Conservation (phyloP, 352 stramenopile genomes). For the Pythium monospermum region DNA sequence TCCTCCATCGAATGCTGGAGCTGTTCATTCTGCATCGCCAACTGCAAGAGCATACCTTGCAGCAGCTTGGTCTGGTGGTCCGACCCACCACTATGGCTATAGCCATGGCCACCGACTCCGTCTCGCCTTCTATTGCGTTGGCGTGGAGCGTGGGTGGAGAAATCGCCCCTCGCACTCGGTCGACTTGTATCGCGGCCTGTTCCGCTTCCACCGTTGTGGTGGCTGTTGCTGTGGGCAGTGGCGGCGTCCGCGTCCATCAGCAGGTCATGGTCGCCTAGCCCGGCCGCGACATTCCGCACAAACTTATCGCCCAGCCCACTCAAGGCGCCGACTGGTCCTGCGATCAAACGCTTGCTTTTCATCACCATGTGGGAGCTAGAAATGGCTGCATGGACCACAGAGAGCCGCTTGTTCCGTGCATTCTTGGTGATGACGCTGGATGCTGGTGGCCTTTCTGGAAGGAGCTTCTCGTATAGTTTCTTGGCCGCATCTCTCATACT, state of each 20-base stretch:
- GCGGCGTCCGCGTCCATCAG: neutral
- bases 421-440: too few relatives aligned
- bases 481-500: neutral
- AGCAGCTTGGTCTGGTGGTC: conserved; percentile 31
- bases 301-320: conserved; percentile 20
- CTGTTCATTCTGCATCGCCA: conserved; percentile 50
- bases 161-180: too few relatives aligned
- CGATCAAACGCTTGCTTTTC: conserved; percentile 20
- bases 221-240: neutral
- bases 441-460: too few relatives aligned
- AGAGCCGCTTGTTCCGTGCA: conserved; percentile 9
- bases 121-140: neutral
- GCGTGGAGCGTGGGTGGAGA: too few relatives aligned
- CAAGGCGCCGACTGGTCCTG: conserved; percentile 17
- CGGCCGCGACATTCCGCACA: conserved; percentile 16
- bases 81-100: too few relatives aligned
- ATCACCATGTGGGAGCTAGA: conserved; percentile 10
- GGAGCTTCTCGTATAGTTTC: neutral
- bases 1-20: conserved; percentile 45
- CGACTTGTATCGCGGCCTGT: too few relatives aligned
- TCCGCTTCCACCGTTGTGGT: too few relatives aligned
- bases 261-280: conserved; percentile 5
- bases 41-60: conserved; percentile 50
- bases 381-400: conserved; percentile 22
- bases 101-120: too few relatives aligned